Base-by-base conservation (phyloP, 768 basidiomycete genomes). In the Suillus placidus region DNA sequence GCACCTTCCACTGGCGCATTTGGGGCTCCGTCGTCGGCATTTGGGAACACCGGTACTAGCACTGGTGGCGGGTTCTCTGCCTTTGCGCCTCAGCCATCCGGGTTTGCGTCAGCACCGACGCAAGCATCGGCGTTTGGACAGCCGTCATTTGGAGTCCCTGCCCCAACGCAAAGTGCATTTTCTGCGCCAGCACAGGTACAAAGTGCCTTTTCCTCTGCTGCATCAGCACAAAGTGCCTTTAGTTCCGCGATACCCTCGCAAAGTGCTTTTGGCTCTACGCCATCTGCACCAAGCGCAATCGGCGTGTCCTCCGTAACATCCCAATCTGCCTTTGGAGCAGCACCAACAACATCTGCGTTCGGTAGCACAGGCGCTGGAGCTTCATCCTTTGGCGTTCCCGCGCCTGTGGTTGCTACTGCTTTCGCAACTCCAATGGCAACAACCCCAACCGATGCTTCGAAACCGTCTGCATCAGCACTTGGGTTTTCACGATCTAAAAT, bases 41-140 rank as follows among this genome's bases (percentile, higher is more conserved):
- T 62, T 51, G 57, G 57, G 16, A 64, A 6, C 35, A 55, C 73
- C 1, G 73, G 74, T 18, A n/a, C 54, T 60, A 18, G 38, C 3
- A 30, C 38, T 40, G 57, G 82, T 2, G 79, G 83, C 18, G 84
- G 78, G 4, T 87, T 86, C 66, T 82, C 84, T 38, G 81, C 84
- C 5, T 88, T 88, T 70, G 77, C 84, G n/a, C 77, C 79, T 5
- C 79, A 82, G 52, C 79, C 83, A 0, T 73, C 85, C 20, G 71
- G 81, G 23, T 87, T 88, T 69, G 76, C 69, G 12, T 37, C 68
- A 56, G 20, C 62, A 34, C 57, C 62, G 43, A 20, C 65, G 12
- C 49, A 61, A 26, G 63, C 62, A 14, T 61, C 65, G 9, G 55
- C 51, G 6, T 63, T 70, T 51, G 55, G 60, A 61, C 77, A 69